Evolutionary conservation across 2,329 filamentous ascomycete species (phyloP).

Genomic region (Celoporthe dispersa): DNA sequence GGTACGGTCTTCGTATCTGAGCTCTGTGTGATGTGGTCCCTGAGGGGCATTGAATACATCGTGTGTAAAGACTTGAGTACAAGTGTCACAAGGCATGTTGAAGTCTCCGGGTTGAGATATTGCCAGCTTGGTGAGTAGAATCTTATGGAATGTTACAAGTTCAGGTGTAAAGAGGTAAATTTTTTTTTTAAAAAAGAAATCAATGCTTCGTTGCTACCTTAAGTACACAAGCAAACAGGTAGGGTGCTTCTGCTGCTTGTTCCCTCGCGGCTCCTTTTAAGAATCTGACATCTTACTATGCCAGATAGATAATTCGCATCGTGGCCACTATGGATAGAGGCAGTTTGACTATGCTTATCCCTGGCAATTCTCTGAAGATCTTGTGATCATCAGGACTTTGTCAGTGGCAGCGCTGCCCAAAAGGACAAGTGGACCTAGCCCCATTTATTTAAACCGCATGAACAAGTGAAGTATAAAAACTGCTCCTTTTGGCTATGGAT

Average conservation of each 20-base stretch:
- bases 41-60: neutral
- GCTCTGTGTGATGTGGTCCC: conserved; percentile 7
- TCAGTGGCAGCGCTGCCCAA: neutral
- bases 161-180: no score
- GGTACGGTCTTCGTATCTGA: neutral
- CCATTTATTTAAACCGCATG: neutral
- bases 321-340: neutral
- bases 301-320: neutral
- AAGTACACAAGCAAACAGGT: neutral
- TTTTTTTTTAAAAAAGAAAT: neutral
- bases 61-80: neutral
- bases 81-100: conserved; percentile 4
- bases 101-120: no score
- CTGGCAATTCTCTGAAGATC: neutral
- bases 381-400: neutral
- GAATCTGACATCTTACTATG: neutral
- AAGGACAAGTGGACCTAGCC: neutral
- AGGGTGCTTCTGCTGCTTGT: neutral
- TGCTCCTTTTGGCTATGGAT: neutral
- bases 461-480: neutral
- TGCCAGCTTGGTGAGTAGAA: no score
- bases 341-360: neutral
- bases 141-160: neutral
- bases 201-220: neutral
- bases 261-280: neutral